Percentiles rank a stretch among this genome's conserved stretches.
Conservation (phyloP, 1,139 yeast species). For the Eremothecium cymbalariae region DNA sequence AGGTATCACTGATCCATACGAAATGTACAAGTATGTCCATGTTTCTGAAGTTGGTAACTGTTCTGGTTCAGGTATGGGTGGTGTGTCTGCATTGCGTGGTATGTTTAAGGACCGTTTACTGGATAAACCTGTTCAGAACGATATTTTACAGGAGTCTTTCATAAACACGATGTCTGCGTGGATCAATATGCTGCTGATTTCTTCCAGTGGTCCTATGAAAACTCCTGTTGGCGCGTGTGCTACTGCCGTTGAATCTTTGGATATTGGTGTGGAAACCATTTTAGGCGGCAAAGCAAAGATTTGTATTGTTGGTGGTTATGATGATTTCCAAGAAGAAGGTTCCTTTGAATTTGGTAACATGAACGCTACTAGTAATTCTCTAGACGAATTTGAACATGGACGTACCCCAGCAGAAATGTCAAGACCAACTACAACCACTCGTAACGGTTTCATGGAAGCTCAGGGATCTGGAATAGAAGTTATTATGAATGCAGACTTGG, state of each 20-base stretch:
- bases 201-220: conserved; percentile 98
- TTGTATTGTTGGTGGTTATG: conserved; percentile 96
- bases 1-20: conserved; percentile 97
- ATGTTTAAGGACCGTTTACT: conserved; percentile 93
- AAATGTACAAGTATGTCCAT: conserved; percentile 95
- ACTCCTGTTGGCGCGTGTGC: conserved; percentile 99
- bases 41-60: conserved; percentile 98
- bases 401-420: conserved; percentile 99
- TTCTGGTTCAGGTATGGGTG: conserved; percentile 99
- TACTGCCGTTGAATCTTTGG: conserved; percentile 95
- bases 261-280: conserved; percentile 90
- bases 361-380: conserved; percentile 94
- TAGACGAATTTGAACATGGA: conserved; percentile 84
- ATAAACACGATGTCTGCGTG: conserved; percentile 99
- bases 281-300: conserved; percentile 89
- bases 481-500: conserved; percentile 90
- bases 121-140: conserved; percentile 93
- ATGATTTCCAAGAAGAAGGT: conserved; percentile 99
- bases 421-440: conserved; percentile 91
- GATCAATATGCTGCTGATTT: conserved; percentile 94
- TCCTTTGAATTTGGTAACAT: conserved; percentile 96
- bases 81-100: conserved; percentile 92
- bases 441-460: conserved; percentile 98
- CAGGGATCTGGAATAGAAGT: conserved; percentile 99
- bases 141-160: conserved; percentile 93